phyloP scores from a whole-genome alignment of 164 flowering plant species.

The grape (Vitis vinifera) region DNA sequence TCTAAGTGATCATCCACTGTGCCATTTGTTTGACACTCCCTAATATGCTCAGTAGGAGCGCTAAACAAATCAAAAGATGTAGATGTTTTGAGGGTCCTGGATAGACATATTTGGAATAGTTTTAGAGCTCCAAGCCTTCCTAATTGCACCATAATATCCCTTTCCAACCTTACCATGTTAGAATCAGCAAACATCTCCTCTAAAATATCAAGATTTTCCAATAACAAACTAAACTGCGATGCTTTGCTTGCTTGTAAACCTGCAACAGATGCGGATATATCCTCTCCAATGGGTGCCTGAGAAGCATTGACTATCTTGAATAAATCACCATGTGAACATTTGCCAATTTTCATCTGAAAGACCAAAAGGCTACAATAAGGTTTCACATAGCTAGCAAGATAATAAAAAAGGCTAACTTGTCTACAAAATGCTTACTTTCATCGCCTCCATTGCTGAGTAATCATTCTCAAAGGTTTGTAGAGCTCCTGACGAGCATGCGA shows the following conservation, averaged over 20 bases:
- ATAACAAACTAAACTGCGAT: slow-evolving; percentile 43
- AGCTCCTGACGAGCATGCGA: slow-evolving; percentile 26
- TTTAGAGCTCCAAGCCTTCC: slow-evolving; percentile 76
- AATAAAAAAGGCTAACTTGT: not conserved
- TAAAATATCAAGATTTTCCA: slow-evolving; percentile 58
- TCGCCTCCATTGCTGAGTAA: slow-evolving; percentile 25
- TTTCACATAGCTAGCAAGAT: not conserved
- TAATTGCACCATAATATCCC: slow-evolving; percentile 68
- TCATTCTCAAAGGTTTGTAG: slow-evolving; percentile 27
- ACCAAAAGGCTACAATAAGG: slow-evolving; percentile 10
- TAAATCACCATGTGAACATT: slow-evolving; percentile 15
- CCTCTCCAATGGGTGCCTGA: slow-evolving; percentile 19
- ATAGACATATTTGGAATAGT: slow-evolving; percentile 60
- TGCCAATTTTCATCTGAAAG: slow-evolving; percentile 33
- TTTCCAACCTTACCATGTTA: slow-evolving; percentile 54
- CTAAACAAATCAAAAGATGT: slow-evolving; percentile 17
- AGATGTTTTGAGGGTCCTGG: slow-evolving; percentile 40
- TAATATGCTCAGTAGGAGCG: slow-evolving; percentile 18
- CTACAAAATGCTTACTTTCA: slow-evolving; percentile 35
- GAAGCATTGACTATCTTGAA: slow-evolving; percentile 13
- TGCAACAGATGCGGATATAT: slow-evolving; percentile 17
- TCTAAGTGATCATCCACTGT: slow-evolving; percentile 6
- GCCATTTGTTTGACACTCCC: slow-evolving; percentile 11
- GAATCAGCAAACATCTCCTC: slow-evolving; percentile 55
- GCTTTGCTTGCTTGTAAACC: slow-evolving; percentile 20